Evolutionary conservation across 495 filamentous ascomycete species (phyloP).

Genomic region (Penicillium paradoxum): DNA sequence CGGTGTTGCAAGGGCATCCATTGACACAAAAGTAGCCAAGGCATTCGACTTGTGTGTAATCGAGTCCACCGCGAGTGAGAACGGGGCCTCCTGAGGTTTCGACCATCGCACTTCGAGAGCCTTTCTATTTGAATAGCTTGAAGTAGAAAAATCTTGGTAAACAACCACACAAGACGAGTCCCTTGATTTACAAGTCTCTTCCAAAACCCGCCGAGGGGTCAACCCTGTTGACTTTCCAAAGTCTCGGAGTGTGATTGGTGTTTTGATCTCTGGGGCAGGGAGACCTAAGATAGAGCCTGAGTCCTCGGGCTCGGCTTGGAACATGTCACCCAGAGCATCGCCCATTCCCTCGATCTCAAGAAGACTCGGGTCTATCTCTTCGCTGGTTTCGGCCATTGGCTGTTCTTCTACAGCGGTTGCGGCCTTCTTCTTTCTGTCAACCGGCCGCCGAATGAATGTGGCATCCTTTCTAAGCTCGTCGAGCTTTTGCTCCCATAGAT

Average conservation of each 20-base stretch:
- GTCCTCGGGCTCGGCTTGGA: slow-evolving; percentile 46
- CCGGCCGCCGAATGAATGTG: slow-evolving; percentile 31
- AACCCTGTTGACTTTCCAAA: slow-evolving; percentile 78
- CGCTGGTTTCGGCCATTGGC: slow-evolving; percentile 40
- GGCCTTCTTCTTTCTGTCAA: slow-evolving; percentile 26
- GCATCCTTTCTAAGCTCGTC: slow-evolving; percentile 61
- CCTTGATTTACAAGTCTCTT: slow-evolving; percentile 82
- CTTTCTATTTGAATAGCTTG: slow-evolving; percentile 68
- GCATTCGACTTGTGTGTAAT: slow-evolving; percentile 41
- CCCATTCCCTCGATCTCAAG: slow-evolving; percentile 50
- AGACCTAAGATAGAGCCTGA: slow-evolving; percentile 20
- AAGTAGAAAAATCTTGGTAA: slow-evolving; percentile 63
- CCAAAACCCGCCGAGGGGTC: slow-evolving; percentile 65
- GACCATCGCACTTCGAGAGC: slow-evolving; percentile 75
- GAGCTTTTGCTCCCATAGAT: slow-evolving; percentile 62
- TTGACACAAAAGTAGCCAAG: slow-evolving; percentile 55
- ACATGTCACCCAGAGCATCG: slow-evolving; percentile 62
- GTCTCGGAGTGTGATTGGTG: slow-evolving; percentile 57
- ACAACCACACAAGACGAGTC: slow-evolving; percentile 61
- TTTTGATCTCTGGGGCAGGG: slow-evolving; percentile 12
- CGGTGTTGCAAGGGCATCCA: slow-evolving; percentile 70
- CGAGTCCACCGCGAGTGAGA: slow-evolving; percentile 31
- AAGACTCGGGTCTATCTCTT: slow-evolving; percentile 29
- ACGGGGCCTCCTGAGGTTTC: slow-evolving; percentile 60
- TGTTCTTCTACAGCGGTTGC: slow-evolving; percentile 23